These are phyloP conservation scores for Nepenthes mirabilis DNA, from an alignment of 148 eudicot species.

Conservation along the genomic window DNA sequence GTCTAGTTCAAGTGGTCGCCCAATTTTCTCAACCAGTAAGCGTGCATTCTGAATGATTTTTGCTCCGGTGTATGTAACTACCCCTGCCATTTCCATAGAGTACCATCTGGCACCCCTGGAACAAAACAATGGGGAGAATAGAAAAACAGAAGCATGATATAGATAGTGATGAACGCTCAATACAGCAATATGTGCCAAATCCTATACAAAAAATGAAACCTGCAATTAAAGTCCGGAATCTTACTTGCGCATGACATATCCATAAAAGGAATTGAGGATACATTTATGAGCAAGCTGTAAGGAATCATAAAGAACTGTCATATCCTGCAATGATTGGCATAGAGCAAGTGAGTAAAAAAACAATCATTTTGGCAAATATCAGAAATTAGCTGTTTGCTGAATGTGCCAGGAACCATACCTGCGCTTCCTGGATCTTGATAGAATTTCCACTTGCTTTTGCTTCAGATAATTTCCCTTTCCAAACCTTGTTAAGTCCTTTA, in stretches of 20 bases:
- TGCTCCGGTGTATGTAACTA: slow-evolving; percentile 96
- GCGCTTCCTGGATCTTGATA: slow-evolving; percentile 96
- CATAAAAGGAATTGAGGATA: slow-evolving; percentile 94
- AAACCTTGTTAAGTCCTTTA: slow-evolving; percentile 93
- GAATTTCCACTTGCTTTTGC: slow-evolving; percentile 93
- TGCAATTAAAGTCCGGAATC: slow-evolving; percentile 5
- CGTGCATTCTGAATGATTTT: slow-evolving; percentile 98
- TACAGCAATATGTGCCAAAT: not conserved
- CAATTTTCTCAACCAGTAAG: slow-evolving; percentile 84
- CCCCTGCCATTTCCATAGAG: slow-evolving; percentile 99
- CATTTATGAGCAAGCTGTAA: slow-evolving; percentile 98
- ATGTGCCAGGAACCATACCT: slow-evolving; percentile 26
- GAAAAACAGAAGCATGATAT: not conserved
- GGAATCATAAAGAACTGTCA: slow-evolving; percentile 98
- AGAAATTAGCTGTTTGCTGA: not conserved
- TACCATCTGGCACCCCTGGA: slow-evolving; percentile 99
- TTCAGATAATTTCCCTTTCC: slow-evolving; percentile 93
- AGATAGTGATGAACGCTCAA: not conserved
- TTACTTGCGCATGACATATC: slow-evolving; percentile 99
- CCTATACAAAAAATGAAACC: not conserved
- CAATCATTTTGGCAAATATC: not conserved
- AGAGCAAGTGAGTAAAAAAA: not conserved
- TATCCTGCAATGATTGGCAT: slow-evolving; percentile 51
- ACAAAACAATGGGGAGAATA: slow-evolving; percentile 1
- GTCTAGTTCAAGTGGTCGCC: slow-evolving; percentile 93